phyloP scores from a whole-genome alignment of 2,329 filamentous ascomycete genomes.

The Trichophyton mentagrophytes region DNA sequence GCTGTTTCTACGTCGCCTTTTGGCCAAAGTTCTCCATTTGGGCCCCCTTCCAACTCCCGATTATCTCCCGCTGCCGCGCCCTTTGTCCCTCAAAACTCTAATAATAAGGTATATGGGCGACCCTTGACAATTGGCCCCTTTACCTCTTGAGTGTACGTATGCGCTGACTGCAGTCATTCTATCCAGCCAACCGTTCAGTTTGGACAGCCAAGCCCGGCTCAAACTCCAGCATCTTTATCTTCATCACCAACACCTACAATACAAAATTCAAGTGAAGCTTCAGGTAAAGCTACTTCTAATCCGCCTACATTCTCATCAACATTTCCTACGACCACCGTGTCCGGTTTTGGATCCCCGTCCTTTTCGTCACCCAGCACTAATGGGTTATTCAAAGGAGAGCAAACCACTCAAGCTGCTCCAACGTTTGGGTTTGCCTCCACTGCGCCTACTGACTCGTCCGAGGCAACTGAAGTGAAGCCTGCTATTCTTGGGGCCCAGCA shows the following conservation, averaged over 20 bases:
- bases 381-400: neutral
- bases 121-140: neutral
- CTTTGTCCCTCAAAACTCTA: constrained; percentile 9
- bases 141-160: too few species aligned
- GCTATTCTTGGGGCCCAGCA: too few species aligned
- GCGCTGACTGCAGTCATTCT: neutral
- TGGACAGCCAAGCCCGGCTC: constrained; percentile 6
- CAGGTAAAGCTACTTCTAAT: neutral
- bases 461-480: neutral
- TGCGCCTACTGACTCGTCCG: neutral
- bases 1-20: neutral
- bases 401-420: neutral
- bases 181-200: constrained; percentile 1
- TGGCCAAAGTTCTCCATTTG: neutral
- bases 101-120: neutral
- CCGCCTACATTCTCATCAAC: neutral
- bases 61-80: constrained; percentile 12
- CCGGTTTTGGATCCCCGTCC: neutral
- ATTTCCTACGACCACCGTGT: neutral
- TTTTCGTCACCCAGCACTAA: neutral
- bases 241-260: neutral
- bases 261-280: neutral
- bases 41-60: neutral
- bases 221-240: neutral
- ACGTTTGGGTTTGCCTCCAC: neutral